phyloP scores from a whole-genome alignment of 192 early-diverging fungal species.

The Gryganskiella cystojenkinii region DNA sequence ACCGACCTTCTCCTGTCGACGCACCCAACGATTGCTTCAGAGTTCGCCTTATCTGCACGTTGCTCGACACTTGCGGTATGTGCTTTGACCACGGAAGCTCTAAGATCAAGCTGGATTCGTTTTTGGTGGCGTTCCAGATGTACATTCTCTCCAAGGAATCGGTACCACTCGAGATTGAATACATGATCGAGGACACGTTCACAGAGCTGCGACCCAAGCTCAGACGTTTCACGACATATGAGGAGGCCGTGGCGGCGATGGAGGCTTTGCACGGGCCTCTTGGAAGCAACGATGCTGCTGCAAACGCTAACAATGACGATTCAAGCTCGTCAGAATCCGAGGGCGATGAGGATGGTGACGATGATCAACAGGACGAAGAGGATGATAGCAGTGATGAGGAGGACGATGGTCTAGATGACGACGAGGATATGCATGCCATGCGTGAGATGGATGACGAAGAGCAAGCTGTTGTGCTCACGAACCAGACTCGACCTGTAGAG shows the following conservation, averaged over 20 bases:
- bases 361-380: conserved; percentile 46
- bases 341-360: conserved; percentile 55
- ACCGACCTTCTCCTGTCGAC: conserved; percentile 75
- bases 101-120: conserved; percentile 76
- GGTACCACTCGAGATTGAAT: conserved; percentile 90
- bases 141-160: conserved; percentile 88
- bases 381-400: conserved; percentile 58
- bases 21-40: conserved; percentile 92
- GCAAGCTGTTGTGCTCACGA: conserved; percentile 74
- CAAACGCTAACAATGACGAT: conserved; percentile 59
- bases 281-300: conserved; percentile 50
- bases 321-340: conserved; percentile 45
- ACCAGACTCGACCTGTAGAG: conserved; percentile 67
- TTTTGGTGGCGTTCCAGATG: conserved; percentile 89
- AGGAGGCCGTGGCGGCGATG: conserved; percentile 81
- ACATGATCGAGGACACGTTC: conserved; percentile 83
- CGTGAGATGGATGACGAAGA: conserved; percentile 70
- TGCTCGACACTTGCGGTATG: conserved; percentile 90
- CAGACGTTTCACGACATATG: conserved; percentile 71
- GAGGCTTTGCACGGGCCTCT: conserved; percentile 63
- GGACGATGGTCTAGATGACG: conserved; percentile 64
- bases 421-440: conserved; percentile 43
- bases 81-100: conserved; percentile 79
- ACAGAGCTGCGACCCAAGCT: conserved; percentile 77
- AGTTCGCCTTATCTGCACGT: conserved; percentile 83